A percentile compares a stretch with the other conserved stretches of the same genome.
These are phyloP conservation scores for Biancaea sappan DNA, from an alignment of 306 rosid species.

Conservation along the genomic window DNA sequence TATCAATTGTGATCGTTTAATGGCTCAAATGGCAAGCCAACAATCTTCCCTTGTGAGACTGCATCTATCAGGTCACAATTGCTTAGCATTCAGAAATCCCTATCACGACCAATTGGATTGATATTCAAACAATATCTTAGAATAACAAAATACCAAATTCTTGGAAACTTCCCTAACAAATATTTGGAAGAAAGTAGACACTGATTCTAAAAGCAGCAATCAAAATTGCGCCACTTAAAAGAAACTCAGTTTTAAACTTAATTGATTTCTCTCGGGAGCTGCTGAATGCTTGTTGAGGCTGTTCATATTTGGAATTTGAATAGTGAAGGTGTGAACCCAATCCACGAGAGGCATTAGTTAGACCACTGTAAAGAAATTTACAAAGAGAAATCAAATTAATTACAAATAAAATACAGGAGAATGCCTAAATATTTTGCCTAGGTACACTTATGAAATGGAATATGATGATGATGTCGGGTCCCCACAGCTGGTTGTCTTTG, in stretches of 20 bases:
- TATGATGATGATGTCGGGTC: constrained; percentile 41
- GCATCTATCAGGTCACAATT: background rate
- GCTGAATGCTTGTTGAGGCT: constrained; percentile 7
- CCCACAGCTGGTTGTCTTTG: constrained; percentile 32
- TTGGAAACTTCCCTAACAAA: background rate
- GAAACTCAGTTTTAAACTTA: background rate
- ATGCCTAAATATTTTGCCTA: too few species aligned
- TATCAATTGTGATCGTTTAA: too few species aligned
- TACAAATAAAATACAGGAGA: too few species aligned
- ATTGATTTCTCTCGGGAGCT: background rate
- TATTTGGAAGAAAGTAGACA: background rate
- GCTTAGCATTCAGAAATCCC: background rate
- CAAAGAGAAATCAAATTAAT: too few species aligned
- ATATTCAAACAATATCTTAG: constrained; percentile 4
- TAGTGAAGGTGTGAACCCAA: constrained; percentile 15
- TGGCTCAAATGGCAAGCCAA: too few species aligned
- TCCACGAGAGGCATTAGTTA: background rate
- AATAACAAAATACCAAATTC: background rate
- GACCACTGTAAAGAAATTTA: too few species aligned
- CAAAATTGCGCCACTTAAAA: background rate
- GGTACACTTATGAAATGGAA: background rate
- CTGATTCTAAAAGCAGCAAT: background rate
- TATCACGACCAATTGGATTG: constrained; percentile 8
- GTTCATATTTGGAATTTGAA: background rate
- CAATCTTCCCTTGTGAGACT: background rate